Conservation (phyloP, 768 basidiomycete species). For the Suillus sp. region DNA sequence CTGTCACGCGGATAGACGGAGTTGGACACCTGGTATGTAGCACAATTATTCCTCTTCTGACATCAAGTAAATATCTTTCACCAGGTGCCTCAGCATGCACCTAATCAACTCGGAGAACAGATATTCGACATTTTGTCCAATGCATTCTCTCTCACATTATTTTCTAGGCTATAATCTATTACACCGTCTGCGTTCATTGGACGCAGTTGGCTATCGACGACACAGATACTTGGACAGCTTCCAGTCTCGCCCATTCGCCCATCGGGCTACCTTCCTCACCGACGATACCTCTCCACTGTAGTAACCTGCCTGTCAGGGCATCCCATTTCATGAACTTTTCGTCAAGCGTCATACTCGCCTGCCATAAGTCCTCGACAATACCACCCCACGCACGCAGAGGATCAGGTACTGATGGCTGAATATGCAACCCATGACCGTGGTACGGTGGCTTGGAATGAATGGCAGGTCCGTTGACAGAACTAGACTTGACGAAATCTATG, state of each 20-base stretch:
- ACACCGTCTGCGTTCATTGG: background rate
- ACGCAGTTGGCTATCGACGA: background rate
- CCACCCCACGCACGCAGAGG: slow-evolving; percentile 49
- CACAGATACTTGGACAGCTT: slow-evolving; percentile 29
- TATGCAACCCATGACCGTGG: slow-evolving; percentile 39
- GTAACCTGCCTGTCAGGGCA: slow-evolving; percentile 51
- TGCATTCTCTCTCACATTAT: slow-evolving; percentile 1
- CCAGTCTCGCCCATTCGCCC: slow-evolving; percentile 60
- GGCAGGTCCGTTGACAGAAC: slow-evolving; percentile 1
- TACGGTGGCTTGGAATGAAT: slow-evolving; percentile 33
- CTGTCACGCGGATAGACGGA: slow-evolving; percentile 26
- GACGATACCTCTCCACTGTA: slow-evolving; percentile 55
- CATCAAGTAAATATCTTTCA: background rate
- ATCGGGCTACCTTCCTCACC: slow-evolving; percentile 39
- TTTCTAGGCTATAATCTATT: background rate
- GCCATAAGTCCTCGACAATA: slow-evolving; percentile 51
- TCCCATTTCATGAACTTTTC: slow-evolving; percentile 49
- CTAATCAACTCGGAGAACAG: slow-evolving; percentile 26
- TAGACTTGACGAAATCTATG: background rate
- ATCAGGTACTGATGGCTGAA: slow-evolving; percentile 28
- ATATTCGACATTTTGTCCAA: slow-evolving; percentile 28
- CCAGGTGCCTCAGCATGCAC: slow-evolving; percentile 32
- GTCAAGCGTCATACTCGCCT: slow-evolving; percentile 23
- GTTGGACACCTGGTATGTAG: slow-evolving; percentile 37
- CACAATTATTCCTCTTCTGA: background rate